Percentiles rank a stretch among this genome's conserved stretches.
Evolutionary conservation across 108 stramenopile genomes (phyloP).

Genomic region (Discostella stelligeroides): DNA sequence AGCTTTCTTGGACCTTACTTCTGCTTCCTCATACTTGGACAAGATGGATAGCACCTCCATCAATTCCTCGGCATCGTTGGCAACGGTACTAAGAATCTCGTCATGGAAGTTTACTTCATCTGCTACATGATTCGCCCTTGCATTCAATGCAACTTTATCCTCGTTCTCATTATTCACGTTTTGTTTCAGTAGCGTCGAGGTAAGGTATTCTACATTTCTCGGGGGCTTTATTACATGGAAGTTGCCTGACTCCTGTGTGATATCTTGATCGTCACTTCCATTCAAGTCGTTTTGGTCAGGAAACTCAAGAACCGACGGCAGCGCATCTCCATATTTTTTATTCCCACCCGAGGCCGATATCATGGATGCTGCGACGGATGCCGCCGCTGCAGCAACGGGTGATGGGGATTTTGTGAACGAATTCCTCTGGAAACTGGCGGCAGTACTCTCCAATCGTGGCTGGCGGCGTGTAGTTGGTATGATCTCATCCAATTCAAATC

Average conservation of each 20-base stretch:
- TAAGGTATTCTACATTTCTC: too few relatives aligned
- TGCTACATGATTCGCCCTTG: neutral
- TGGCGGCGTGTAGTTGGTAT: neutral
- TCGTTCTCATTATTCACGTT: neutral
- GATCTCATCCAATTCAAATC: conserved; percentile 12
- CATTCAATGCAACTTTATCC: neutral
- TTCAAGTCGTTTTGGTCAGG: too few relatives aligned
- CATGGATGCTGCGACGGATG: conserved; percentile 4
- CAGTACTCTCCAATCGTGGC: too few relatives aligned
- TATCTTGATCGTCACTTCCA: too few relatives aligned
- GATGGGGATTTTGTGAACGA: neutral
- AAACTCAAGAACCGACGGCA: neutral
- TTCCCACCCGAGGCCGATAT: neutral
- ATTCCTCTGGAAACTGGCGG: neutral
- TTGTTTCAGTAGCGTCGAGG: too few relatives aligned
- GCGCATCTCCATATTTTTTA: neutral
- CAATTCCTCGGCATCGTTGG: conserved; percentile 41
- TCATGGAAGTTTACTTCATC: conserved; percentile 28
- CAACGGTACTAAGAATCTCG: conserved; percentile 17
- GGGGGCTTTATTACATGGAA: too few relatives aligned
- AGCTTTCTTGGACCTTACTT: neutral
- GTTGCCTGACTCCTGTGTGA: too few relatives aligned
- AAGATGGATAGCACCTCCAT: conserved; percentile 56
- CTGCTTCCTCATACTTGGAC: conserved; percentile 35
- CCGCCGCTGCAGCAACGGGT: neutral